Conservation (phyloP, 2,329 filamentous ascomycete species). For the Fusarium tuaranense region DNA sequence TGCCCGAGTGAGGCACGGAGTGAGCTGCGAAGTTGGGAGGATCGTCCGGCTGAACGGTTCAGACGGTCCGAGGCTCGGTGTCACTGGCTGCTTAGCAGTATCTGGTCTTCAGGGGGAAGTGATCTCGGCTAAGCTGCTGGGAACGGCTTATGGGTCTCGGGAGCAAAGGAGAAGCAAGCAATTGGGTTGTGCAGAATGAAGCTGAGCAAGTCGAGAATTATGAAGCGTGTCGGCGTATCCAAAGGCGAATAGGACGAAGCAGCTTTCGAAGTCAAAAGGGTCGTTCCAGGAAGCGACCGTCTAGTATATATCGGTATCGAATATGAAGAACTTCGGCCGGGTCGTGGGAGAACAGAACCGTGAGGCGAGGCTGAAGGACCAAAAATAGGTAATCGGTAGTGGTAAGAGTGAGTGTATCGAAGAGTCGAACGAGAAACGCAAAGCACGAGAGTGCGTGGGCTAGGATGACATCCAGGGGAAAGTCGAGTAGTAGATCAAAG, state of each 20-base stretch:
- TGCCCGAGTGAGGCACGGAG: conserved; percentile 53
- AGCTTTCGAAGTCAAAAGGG: conserved; percentile 32
- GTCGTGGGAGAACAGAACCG: conserved; percentile 32
- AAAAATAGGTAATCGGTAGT: conserved; percentile 33
- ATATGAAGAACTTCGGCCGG: conserved; percentile 40
- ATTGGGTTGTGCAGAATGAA: conserved; percentile 35
- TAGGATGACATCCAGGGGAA: conserved; percentile 29
- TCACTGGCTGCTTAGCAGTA: conserved; percentile 31
- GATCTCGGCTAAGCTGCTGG: conserved; percentile 14
- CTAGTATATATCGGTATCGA: conserved; percentile 44
- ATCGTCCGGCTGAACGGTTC: conserved; percentile 23
- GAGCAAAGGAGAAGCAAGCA: conserved; percentile 36
- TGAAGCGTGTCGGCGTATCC: conserved; percentile 38
- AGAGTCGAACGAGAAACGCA: conserved; percentile 45
- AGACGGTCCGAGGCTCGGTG: conserved; percentile 17
- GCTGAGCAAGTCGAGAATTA: conserved; percentile 40
- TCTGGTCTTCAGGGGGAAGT: conserved; percentile 12
- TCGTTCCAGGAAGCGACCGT: conserved; percentile 43
- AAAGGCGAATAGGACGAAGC: conserved; percentile 26
- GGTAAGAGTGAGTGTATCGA: conserved; percentile 44
- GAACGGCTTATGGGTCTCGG: conserved; percentile 24
- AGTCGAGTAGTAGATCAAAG: conserved; percentile 45
- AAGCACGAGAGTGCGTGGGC: conserved; percentile 38
- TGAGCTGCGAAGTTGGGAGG: conserved; percentile 23
- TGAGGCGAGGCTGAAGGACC: conserved; percentile 34